Conservation (phyloP, 768 basidiomycete genomes). For the Amanita rubescens region DNA sequence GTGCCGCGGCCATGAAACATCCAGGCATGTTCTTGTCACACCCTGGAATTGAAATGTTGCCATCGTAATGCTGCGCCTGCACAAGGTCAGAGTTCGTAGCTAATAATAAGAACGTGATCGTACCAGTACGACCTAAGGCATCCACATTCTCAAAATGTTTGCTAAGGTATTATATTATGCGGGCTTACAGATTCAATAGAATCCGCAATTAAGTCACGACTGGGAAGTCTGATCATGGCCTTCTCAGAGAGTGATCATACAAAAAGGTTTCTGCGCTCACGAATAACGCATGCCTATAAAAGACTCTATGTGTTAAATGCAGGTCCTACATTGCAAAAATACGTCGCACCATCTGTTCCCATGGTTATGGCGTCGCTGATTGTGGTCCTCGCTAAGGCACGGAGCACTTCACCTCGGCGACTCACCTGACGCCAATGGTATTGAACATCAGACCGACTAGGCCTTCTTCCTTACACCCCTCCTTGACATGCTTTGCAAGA, state of each 20-base stretch:
- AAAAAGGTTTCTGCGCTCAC: constrained; percentile 52
- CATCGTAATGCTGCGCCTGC: constrained; percentile 85
- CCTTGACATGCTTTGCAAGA: constrained; percentile 71
- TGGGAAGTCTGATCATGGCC: constrained; percentile 55
- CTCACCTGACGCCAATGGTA: constrained; percentile 76
- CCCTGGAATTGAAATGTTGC: constrained; percentile 79
- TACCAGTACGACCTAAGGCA: constrained; percentile 49
- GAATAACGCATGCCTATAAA: constrained; percentile 77
- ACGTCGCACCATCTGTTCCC: constrained; percentile 68
- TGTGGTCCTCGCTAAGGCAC: neutral
- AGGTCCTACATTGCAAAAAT: neutral
- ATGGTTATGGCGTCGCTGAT: constrained; percentile 80
- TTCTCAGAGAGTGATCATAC: constrained; percentile 81
- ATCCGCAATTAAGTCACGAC: constrained; percentile 85
- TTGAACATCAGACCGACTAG: constrained; percentile 80
- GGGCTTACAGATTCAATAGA: constrained; percentile 70
- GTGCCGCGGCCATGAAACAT: constrained; percentile 76
- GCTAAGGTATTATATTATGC: neutral
- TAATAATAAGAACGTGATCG: neutral
- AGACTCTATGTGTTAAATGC: neutral
- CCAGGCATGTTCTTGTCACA: constrained; percentile 95
- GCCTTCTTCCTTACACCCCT: constrained; percentile 75
- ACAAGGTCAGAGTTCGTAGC: neutral
- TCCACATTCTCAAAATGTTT: neutral
- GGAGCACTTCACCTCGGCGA: neutral